Conservation (phyloP, 371 early-diverging fungal species). For the Mucor mucedo region DNA sequence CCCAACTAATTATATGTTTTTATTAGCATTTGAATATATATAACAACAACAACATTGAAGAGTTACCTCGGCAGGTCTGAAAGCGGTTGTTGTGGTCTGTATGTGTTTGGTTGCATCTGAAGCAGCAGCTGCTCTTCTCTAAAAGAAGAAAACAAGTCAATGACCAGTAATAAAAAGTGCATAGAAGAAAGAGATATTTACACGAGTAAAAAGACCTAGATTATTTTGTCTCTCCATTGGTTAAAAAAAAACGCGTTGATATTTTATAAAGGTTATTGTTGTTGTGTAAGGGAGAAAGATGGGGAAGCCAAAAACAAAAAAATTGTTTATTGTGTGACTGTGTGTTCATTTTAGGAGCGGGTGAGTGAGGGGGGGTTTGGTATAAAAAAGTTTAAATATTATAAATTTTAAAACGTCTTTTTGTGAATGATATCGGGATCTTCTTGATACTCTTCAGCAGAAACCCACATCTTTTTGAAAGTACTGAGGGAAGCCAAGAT, state of each 20-base stretch:
- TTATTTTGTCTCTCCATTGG: too few species aligned
- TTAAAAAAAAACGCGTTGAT: too few species aligned
- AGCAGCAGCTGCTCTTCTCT: too few species aligned
- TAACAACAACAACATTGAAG: not conserved
- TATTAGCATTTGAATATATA: not conserved
- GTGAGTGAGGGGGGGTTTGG: too few species aligned
- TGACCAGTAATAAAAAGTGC: too few species aligned
- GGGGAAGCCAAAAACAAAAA: slow-evolving; percentile 1
- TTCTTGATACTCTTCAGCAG: slow-evolving; percentile 85
- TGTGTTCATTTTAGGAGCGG: too few species aligned
- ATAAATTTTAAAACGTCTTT: slow-evolving; percentile 67
- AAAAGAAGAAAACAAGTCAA: too few species aligned
- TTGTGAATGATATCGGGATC: slow-evolving; percentile 84
- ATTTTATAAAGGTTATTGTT: too few species aligned
- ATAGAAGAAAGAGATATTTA: too few species aligned
- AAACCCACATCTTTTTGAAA: slow-evolving; percentile 84
- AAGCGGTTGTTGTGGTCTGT: too few species aligned
- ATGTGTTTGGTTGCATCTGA: too few species aligned
- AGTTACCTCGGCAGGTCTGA: not conserved
- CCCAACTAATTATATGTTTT: slow-evolving; percentile 1
- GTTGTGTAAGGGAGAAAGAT: not conserved
- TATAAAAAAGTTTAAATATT: not conserved
- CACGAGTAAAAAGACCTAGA: too few species aligned
- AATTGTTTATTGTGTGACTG: not conserved
- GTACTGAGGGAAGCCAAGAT: slow-evolving; percentile 86